Percentiles rank a stretch among this genome's conserved stretches.
These are phyloP conservation scores for Ustilago bromivora DNA, from an alignment of 1,284 basidiomycete genomes.

Conservation along the genomic window DNA sequence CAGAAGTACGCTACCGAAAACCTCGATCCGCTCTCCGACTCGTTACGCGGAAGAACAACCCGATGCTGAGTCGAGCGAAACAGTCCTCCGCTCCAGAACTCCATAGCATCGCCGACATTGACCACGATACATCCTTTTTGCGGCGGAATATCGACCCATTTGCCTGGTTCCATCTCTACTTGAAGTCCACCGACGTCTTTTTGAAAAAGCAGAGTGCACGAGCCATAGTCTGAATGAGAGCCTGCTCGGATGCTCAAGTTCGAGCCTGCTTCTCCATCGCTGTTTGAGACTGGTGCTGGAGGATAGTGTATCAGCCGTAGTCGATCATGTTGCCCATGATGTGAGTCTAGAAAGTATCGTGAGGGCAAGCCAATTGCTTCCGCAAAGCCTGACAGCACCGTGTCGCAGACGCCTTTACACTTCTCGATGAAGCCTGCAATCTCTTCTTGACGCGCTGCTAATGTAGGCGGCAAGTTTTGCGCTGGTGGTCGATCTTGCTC, in stretches of 20 bases:
- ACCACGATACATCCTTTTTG: constrained; percentile 85
- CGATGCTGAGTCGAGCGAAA: constrained; percentile 61
- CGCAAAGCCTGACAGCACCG: constrained; percentile 51
- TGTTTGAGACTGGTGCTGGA: constrained; percentile 26
- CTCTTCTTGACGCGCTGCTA: constrained; percentile 18
- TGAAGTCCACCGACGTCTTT: constrained; percentile 86
- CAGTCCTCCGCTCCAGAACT: constrained; percentile 59
- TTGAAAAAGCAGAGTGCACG: constrained; percentile 85
- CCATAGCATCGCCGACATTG: constrained; percentile 83
- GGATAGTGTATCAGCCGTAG: constrained; percentile 63
- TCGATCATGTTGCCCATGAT: constrained; percentile 54
- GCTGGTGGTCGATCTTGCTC: constrained; percentile 27
- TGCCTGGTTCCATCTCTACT: constrained; percentile 70
- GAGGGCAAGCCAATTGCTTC: constrained; percentile 42
- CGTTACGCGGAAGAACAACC: constrained; percentile 52
- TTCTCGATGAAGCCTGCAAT: constrained; percentile 44
- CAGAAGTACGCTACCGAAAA: constrained; percentile 63
- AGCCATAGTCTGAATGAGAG: constrained; percentile 79
- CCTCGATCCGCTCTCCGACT: constrained; percentile 41
- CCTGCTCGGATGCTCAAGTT: constrained; percentile 53
- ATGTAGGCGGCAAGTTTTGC: constrained; percentile 40
- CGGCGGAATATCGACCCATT: constrained; percentile 79
- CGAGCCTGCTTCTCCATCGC: not conserved
- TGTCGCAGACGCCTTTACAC: constrained; percentile 46
- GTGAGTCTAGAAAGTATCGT: constrained; percentile 35